Evolutionary conservation across 1,284 basidiomycete genomes (phyloP), one percentile per base, ranked within the genome.

Genomic region (Sanguinoderma infundibulare): DNA sequence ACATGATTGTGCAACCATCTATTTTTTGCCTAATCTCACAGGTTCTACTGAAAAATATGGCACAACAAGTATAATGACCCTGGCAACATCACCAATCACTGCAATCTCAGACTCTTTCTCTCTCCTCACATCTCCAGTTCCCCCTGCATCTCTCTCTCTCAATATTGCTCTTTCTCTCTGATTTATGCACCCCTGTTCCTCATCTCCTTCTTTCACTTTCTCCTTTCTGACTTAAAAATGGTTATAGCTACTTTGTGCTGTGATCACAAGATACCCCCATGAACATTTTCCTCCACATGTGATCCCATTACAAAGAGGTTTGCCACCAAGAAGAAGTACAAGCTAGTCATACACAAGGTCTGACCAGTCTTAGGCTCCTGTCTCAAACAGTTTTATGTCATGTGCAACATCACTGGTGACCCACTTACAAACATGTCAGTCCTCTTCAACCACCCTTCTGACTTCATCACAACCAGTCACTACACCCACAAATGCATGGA

Each of bases 301-400:
- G n/a, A n/a, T n/a, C n/a, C n/a, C n/a, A n/a, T n/a, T n/a, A n/a
- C n/a, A n/a, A n/a, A n/a, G n/a, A n/a, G n/a, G n/a, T n/a, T n/a
- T n/a, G n/a, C n/a, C n/a, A 32, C 42, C 2, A 63, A 62, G 39
- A 72, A 72, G 42, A 76, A 76, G 64, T 78, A 79, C 66, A 78
- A 78, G 58, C 75, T 72, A 2, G 76, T 78, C 2, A 71, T 70
- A 0, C 47, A 59, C n/a, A 74, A 74, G 55, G 63, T 72, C 9
- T 39, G 63, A 24, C 73, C 76, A 0, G 63, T 77, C 0, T 55
- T 64, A 2, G 61, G 62, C 1, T n/a, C n/a, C n/a, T n/a, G n/a
- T n/a, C n/a, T n/a, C n/a, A n/a, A n/a, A n/a, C n/a, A n/a, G n/a
- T n/a, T n/a, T n/a, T n/a, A n/a, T n/a, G n/a, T n/a, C n/a, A n/a